Evolutionary conservation across 768 basidiomycete species (phyloP).

Genomic region (Boletus bicolor): DNA sequence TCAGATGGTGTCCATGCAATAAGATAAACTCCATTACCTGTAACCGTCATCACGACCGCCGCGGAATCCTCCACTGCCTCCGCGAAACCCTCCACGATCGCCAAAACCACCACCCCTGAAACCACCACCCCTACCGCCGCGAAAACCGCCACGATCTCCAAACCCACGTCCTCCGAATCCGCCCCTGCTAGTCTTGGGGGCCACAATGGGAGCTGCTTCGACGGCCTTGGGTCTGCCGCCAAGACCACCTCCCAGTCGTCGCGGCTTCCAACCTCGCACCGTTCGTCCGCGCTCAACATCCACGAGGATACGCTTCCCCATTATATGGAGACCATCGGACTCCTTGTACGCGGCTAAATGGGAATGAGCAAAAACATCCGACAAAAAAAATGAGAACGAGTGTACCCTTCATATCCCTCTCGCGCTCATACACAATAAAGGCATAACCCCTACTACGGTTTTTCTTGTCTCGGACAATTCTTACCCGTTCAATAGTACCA

Average conservation of each 20-base stretch:
- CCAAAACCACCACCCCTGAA: conserved; percentile 44
- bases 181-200: conserved; percentile 34
- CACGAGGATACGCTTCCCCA: conserved; percentile 93
- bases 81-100: conserved; percentile 42
- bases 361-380: conserved; percentile 16
- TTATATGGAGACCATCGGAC: conserved; percentile 93
- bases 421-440: conserved; percentile 96
- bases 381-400: conserved; percentile 8
- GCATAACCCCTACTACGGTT: conserved; percentile 88
- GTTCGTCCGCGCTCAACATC: conserved; percentile 98
- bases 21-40: conserved; percentile 37
- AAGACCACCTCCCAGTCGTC: conserved; percentile 94
- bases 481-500: conserved; percentile 90
- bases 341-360: conserved; percentile 90
- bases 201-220: conserved; percentile 35
- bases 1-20: conserved; percentile 13
- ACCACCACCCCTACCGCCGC: conserved; percentile 43
- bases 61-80: conserved; percentile 35
- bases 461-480: conserved; percentile 91
- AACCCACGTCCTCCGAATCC: conserved; percentile 44
- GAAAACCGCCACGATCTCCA: conserved; percentile 36
- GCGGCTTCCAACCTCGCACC: conserved; percentile 97
- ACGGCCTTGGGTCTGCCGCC: conserved; percentile 93
- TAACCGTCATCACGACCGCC: conserved; percentile 45
- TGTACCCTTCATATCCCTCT: conserved; percentile 98